Evolutionary conservation across 495 filamentous ascomycete genomes (phyloP).

Genomic region (Bombardia bombarda): DNA sequence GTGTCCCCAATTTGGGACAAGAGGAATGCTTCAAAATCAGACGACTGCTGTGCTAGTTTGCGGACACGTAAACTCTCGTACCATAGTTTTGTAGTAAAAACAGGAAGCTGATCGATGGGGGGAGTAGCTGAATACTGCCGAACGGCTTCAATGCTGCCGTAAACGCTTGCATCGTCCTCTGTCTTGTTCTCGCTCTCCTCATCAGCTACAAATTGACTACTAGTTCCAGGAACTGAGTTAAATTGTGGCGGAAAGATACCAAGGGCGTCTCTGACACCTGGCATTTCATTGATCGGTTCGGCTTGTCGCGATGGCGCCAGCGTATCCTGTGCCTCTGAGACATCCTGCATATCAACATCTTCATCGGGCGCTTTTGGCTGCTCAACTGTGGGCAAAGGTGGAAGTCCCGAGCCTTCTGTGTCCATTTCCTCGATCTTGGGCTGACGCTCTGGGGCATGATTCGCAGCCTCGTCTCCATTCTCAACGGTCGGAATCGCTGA

Average conservation of each 20-base stretch:
- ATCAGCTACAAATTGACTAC: conserved; percentile 12
- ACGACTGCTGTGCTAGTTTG: conserved; percentile 19
- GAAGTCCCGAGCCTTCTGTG: conserved; percentile 19
- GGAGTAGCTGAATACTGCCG: conserved; percentile 42
- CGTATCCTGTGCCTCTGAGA: conserved; percentile 31
- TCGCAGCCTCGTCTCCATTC: conserved; percentile 14
- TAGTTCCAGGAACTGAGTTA: conserved; percentile 7
- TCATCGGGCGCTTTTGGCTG: conserved; percentile 16
- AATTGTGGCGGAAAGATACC: conserved; percentile 9
- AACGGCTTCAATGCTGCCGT: conserved; percentile 40
- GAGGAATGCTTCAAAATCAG: conserved; percentile 26
- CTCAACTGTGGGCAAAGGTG: conserved; percentile 19
- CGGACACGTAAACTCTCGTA: conserved; percentile 29
- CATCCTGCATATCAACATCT: conserved; percentile 37
- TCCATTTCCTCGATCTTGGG: conserved; percentile 37
- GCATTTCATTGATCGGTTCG: conserved; percentile 22
- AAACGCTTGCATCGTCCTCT: conserved; percentile 53
- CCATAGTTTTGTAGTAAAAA: conserved; percentile 34
- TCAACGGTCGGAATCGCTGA: conserved; percentile 21
- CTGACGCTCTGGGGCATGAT: conserved; percentile 16
- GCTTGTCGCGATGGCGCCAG: conserved; percentile 37
- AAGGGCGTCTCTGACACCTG: conserved; percentile 1
- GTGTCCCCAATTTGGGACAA: conserved; percentile 19
- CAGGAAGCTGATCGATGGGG: conserved; percentile 37
- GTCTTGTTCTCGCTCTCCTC: conserved; percentile 47